Base-by-base conservation (phyloP, 768 basidiomycete species). In the Lactarius indigo region DNA sequence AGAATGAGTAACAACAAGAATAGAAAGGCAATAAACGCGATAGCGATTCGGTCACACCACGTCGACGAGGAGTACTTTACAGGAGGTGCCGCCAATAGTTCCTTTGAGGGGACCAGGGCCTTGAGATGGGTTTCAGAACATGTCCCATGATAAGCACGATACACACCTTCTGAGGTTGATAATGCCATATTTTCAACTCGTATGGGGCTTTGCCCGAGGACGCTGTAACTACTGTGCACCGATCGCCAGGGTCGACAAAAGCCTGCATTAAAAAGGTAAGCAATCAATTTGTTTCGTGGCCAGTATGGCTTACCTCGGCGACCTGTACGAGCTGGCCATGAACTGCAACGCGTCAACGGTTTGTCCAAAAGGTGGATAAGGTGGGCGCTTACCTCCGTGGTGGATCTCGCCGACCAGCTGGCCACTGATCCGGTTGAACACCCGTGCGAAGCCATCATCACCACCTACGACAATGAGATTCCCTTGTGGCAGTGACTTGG, bases 381-480 rank as follows among this genome's bases (percentile, higher is more conserved):
- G 31, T 33, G 31, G 31, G 31, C 3, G 15, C 37, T 23, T 30
- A 58, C 58, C 33, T 44, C 42, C 59, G 47, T 59, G 59, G 9
- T 44, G 59, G 44, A 59, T 59, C 59, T 59, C 10, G 28, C 37
- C 33, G 7, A 59, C 60, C 15, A 52, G 60, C 23, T 61, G 60
- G n/a, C 60, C 47, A 26, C 60, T 61, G n/a, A 52, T 61, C 12
- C 47, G 12, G 26, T 61, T 61, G 60, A 61, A 61, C 31, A 61
- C 30, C 4, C 23, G 13, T 37, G 60, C 47, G 20, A 33, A 50
- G 33, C 60, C 60, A 26, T 52, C 12, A 37, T 61, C 33, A 20
- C 60, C 47, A 37, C 60, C 59, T 30, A 42, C 2, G 20, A 61
- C 59, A 5, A 61, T 31, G 31, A 61, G 59, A 23, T 61, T 50